Base-by-base conservation (phyloP, 805 yeast genomes). In the Cyberlindnera japonica region DNA sequence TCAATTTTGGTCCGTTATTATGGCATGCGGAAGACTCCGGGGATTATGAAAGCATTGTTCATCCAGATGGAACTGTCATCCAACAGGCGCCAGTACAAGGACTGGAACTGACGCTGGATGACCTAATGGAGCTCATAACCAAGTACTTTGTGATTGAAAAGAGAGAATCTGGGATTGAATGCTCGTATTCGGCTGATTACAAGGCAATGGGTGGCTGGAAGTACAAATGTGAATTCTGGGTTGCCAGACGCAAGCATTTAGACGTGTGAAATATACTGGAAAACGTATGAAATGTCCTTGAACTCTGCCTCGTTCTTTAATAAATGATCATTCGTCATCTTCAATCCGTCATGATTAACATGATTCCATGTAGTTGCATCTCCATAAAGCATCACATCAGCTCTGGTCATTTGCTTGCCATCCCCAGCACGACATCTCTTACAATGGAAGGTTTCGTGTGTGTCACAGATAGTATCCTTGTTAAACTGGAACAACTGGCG, bases 311-410 rank as follows among this genome's bases (percentile, higher is more conserved):
- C 99, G 54, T 84, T 88, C 48, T 77, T 74, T 44, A 93, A 66
- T 37, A 93, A 65, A 45, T 77, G 73, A 57, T 93, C 99, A 52
- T 88, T 85, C 16, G 90, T 85, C 23, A 65, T 63, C 20, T 61
- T 65, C 55, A 93, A 67, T 2, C 74, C 77, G 4, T 68, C 73
- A 44, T 74, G 85, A 45, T 81, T 75, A 42, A 86, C 70, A 65
- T 93, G 99, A 59, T 93, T 91, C 99, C 99, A 91, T 0, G 97
- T 81, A 0, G 97, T 93, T 0, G 98, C 86, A 63, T 93, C 99
- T 48, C 99, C 99, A 58, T 93, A 93, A 24, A 93, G 65, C 96
- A 93, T 90, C 0, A 95, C 95, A 0, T 81, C 77, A 0, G 96
- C 74, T 49, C 75, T 80, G 5, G 68, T 54, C 22, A 64, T 47